Percentiles rank a stretch among this genome's conserved stretches.
phyloP scores from a whole-genome alignment of 75 land plant genomes.

The Sequoia sempervirens region DNA sequence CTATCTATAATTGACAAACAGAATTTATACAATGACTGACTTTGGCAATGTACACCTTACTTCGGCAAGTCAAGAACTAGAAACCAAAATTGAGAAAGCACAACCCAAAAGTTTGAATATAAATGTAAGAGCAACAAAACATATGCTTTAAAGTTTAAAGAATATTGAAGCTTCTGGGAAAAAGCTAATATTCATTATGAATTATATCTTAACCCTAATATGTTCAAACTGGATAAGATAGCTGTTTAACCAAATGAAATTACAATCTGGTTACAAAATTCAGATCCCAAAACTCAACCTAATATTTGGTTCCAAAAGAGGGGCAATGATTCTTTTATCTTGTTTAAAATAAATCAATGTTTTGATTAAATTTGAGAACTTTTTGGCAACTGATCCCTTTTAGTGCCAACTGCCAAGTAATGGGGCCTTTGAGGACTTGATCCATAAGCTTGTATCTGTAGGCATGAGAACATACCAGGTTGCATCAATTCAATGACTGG shows the following conservation, averaged over 20 bases:
- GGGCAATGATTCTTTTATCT: not conserved
- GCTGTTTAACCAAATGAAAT: not conserved
- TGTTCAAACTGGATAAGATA: not conserved
- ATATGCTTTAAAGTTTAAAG: not conserved
- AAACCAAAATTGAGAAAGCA: not conserved
- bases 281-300: not conserved
- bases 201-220: not conserved
- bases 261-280: not conserved
- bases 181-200: not conserved
- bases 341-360: not conserved
- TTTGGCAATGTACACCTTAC: not conserved
- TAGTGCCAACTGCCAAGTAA: not conserved
- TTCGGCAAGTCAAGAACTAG: not conserved
- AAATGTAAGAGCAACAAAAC: not conserved
- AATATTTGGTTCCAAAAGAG: not conserved
- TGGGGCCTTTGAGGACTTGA: not conserved
- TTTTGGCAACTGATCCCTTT: not conserved
- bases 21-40: not conserved
- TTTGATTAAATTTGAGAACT: not conserved
- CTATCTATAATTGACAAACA: not conserved
- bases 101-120: not conserved
- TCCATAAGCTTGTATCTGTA: not conserved
- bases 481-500: not conserved
- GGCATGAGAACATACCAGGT: not conserved
- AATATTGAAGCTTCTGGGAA: not conserved